phyloP scores from a whole-genome alignment of 2,329 filamentous ascomycete genomes.

The Colletotrichum sp. region DNA sequence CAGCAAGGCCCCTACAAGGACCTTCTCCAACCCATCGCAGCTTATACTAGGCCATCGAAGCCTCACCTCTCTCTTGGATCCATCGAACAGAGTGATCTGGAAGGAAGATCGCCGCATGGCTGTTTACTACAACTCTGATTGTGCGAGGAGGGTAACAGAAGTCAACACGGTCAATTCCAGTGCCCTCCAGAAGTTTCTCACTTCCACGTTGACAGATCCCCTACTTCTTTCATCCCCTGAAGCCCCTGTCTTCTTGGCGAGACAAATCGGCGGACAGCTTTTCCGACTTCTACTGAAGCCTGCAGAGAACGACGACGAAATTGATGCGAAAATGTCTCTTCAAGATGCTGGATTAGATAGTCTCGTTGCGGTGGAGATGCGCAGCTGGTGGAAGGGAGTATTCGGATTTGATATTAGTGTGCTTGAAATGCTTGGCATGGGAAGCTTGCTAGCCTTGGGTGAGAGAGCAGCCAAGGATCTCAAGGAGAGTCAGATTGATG shows the following conservation, averaged over 20 bases:
- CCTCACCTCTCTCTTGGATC: conserved; percentile 2
- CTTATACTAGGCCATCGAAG: conserved; percentile 8
- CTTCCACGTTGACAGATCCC: neutral
- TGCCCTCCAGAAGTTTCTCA: neutral
- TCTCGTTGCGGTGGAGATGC: conserved; percentile 26
- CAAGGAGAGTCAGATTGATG: neutral
- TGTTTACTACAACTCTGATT: conserved; percentile 22
- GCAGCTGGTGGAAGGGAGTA: conserved; percentile 25
- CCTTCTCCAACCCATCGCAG: conserved; percentile 20
- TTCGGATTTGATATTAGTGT: conserved; percentile 25
- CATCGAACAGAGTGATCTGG: conserved; percentile 22
- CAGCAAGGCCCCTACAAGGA: neutral
- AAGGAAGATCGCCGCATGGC: conserved; percentile 28
- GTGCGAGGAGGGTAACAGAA: neutral
- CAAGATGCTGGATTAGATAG: conserved; percentile 25
- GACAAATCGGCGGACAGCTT: conserved; percentile 22
- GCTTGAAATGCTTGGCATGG: conserved; percentile 23
- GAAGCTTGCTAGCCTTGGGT: conserved; percentile 15
- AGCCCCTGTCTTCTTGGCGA: neutral
- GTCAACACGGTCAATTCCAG: conserved; percentile 28
- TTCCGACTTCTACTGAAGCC: conserved; percentile 22
- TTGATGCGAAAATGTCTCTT: neutral
- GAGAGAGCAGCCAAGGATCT: neutral
- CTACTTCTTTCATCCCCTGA: neutral
- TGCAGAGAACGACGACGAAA: conserved; percentile 22